Conservation (phyloP, 202 grass and related monocot species). For the Carex sylvatica region DNA sequence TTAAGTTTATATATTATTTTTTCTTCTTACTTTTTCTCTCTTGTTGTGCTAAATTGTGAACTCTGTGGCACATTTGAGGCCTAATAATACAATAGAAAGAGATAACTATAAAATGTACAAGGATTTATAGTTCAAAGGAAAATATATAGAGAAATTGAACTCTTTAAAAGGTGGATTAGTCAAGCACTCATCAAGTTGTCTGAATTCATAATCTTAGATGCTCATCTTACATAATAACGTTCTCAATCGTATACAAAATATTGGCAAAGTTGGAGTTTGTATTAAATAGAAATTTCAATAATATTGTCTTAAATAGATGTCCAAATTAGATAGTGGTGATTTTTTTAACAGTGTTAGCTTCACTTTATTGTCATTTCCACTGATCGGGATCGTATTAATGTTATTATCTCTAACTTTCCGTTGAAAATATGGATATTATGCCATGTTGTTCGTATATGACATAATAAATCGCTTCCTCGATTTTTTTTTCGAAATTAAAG, state of each 20-base stretch:
- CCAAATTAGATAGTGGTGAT: neutral
- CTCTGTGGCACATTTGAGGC: neutral
- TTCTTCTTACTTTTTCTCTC: neutral
- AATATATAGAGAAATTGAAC: neutral
- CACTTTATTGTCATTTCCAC: neutral
- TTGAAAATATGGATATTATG: too few species aligned
- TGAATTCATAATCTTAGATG: neutral
- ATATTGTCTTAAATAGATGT: neutral
- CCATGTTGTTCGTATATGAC: too few species aligned
- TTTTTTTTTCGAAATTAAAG: too few species aligned
- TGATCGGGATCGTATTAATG: constrained; percentile 3
- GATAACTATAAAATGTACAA: neutral
- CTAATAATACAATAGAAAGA: neutral
- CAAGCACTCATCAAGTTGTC: neutral
- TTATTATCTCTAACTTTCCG: too few species aligned
- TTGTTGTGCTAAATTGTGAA: neutral
- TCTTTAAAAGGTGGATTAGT: neutral
- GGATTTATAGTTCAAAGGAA: neutral
- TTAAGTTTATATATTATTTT: constrained; percentile 30
- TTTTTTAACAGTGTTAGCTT: neutral
- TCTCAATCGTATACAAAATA: neutral
- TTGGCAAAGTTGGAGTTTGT: neutral
- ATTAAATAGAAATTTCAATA: neutral
- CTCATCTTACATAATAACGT: neutral
- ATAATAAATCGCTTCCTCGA: too few species aligned